phyloP scores from a whole-genome alignment of 768 basidiomycete species.

The Lyophyllum shimeji region DNA sequence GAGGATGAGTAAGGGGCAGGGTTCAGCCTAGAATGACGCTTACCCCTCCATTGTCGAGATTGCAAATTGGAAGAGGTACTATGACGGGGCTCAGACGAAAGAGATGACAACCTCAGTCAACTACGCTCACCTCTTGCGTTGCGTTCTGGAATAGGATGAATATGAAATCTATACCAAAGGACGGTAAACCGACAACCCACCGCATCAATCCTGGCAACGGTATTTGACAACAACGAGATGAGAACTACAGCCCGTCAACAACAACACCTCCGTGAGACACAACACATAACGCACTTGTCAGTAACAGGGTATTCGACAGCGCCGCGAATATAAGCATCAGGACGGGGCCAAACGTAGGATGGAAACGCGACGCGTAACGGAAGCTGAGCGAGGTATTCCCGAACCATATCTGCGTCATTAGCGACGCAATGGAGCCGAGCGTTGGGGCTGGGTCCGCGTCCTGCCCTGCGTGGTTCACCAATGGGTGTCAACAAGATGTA shows the following conservation, averaged over 20 bases:
- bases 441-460: conserved; percentile 27
- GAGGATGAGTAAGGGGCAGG: conserved; percentile 1
- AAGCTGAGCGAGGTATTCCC: conserved; percentile 71
- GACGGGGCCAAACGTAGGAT: conserved; percentile 72
- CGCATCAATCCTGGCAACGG: conserved; percentile 79
- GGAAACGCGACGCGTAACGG: conserved; percentile 55
- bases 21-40: conserved; percentile 12
- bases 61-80: conserved; percentile 87
- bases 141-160: conserved; percentile 37
- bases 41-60: conserved; percentile 89
- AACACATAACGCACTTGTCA: conserved; percentile 62
- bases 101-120: background rate
- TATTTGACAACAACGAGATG: conserved; percentile 90
- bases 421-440: conserved; percentile 66
- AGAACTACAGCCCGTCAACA: conserved; percentile 42
- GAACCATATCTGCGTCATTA: conserved; percentile 88
- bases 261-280: background rate
- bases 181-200: conserved; percentile 26
- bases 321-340: conserved; percentile 82
- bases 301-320: conserved; percentile 71
- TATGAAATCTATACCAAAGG: background rate
- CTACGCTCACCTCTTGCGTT: conserved; percentile 40
- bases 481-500: background rate
- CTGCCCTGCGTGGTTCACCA: conserved; percentile 22
- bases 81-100: conserved; percentile 42